phyloP scores from a whole-genome alignment of 1,284 basidiomycete genomes.

The Malassezia sympodialis region DNA sequence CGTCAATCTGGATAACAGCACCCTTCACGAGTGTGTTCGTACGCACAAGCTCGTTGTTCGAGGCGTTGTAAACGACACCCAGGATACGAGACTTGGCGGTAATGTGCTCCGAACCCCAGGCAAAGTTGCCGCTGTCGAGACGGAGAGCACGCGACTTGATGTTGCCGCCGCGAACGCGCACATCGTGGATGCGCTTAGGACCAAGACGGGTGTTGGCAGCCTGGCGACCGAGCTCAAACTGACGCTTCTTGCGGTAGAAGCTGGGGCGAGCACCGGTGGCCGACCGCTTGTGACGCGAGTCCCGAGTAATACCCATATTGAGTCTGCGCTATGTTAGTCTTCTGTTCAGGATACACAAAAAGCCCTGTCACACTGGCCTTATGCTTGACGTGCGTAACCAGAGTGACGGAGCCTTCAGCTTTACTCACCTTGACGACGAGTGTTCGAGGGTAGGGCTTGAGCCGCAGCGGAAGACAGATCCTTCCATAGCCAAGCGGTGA shows the following conservation, averaged over 20 bases:
- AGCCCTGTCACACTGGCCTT: background rate
- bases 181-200: slow-evolving; percentile 46
- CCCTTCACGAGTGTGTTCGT: slow-evolving; percentile 49
- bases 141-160: slow-evolving; percentile 47
- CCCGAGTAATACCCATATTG: slow-evolving; percentile 49
- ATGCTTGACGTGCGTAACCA: background rate
- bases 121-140: slow-evolving; percentile 48
- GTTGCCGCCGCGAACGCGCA: slow-evolving; percentile 47
- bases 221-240: slow-evolving; percentile 48
- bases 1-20: slow-evolving; percentile 47
- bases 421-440: slow-evolving; percentile 18
- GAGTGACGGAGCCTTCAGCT: background rate
- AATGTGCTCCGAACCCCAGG: slow-evolving; percentile 48
- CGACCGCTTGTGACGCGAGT: slow-evolving; percentile 48
- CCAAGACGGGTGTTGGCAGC: slow-evolving; percentile 48
- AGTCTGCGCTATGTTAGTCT: slow-evolving; percentile 15
- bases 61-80: slow-evolving; percentile 48
- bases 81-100: slow-evolving; percentile 48
- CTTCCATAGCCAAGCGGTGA: background rate
- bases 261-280: slow-evolving; percentile 45
- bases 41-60: slow-evolving; percentile 48
- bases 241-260: slow-evolving; percentile 48
- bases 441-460: slow-evolving; percentile 15
- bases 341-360: background rate
- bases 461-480: slow-evolving; percentile 7